phyloP scores from a whole-genome alignment of 73 alveolate species.

The Halteria grandinella region DNA sequence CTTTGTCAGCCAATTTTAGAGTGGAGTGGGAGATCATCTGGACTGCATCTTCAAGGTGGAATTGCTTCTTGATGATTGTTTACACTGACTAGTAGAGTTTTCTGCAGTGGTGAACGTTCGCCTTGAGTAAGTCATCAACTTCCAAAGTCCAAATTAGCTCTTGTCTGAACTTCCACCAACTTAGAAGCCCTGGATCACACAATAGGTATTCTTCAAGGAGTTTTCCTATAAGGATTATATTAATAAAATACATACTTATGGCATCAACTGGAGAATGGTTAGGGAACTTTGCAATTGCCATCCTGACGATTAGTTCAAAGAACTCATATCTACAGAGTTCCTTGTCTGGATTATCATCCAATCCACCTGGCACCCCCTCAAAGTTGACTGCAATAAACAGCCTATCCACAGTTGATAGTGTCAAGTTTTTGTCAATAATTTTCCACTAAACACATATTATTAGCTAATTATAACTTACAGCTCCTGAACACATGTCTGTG shows the following conservation, averaged over 20 bases:
- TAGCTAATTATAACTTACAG: too few species aligned
- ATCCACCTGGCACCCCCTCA: slow-evolving; percentile 5
- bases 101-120: too few species aligned
- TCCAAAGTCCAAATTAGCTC: slow-evolving; percentile 43
- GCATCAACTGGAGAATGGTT: too few species aligned
- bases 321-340: slow-evolving; percentile 75
- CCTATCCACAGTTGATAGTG: slow-evolving; percentile 55
- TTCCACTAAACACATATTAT: too few species aligned
- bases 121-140: slow-evolving; percentile 55
- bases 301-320: slow-evolving; percentile 71
- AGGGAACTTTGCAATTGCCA: slow-evolving; percentile 64
- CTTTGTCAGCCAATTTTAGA: neutral
- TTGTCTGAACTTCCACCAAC: slow-evolving; percentile 23
- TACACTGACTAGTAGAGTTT: too few species aligned
- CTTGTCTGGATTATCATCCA: slow-evolving; percentile 66
- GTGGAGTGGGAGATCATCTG: too few species aligned
- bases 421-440: slow-evolving; percentile 50
- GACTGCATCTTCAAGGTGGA: too few species aligned
- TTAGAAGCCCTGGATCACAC: neutral
- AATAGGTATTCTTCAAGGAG: slow-evolving; percentile 38
- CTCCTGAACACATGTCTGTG: slow-evolving; percentile 38
- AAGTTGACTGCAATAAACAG: slow-evolving; percentile 70
- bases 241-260: too few species aligned
- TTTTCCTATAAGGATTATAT: slow-evolving; percentile 8
- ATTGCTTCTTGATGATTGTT: too few species aligned